Conservation (phyloP, 768 basidiomycete species). For the Pleurotus tuber-regium region DNA sequence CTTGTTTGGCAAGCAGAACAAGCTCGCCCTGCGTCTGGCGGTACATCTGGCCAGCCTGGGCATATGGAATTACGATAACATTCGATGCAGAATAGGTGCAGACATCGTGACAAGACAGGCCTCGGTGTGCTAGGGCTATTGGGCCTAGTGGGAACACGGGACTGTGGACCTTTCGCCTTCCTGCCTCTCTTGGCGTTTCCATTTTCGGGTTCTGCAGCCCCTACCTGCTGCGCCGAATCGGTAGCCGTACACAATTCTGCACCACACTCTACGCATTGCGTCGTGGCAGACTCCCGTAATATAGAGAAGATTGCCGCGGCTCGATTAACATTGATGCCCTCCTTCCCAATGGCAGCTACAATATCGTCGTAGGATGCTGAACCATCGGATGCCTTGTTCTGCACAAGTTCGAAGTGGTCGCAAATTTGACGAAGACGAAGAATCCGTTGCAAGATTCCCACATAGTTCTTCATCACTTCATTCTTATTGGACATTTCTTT, state of each 20-base stretch:
- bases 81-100: slow-evolving; percentile 85
- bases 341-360: slow-evolving; percentile 65
- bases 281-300: slow-evolving; percentile 81
- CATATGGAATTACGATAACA: slow-evolving; percentile 85
- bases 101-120: slow-evolving; percentile 85
- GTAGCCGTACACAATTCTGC: slow-evolving; percentile 60
- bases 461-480: slow-evolving; percentile 97
- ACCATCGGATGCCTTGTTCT: slow-evolving; percentile 58
- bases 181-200: slow-evolving; percentile 45
- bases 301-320: slow-evolving; percentile 85
- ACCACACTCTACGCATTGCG: slow-evolving; percentile 88
- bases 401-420: slow-evolving; percentile 90
- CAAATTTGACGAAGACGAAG: slow-evolving; percentile 96
- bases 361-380: slow-evolving; percentile 76
- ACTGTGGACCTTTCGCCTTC: slow-evolving; percentile 49
- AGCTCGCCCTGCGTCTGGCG: slow-evolving; percentile 49
- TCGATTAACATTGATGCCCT: slow-evolving; percentile 74
- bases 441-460: slow-evolving; percentile 95
- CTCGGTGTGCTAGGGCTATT: slow-evolving; percentile 64
- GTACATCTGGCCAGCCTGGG: slow-evolving; percentile 76
- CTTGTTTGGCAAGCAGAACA: slow-evolving; percentile 80
- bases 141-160: slow-evolving; percentile 71
- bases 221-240: slow-evolving; percentile 46
- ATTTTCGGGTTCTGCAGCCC: slow-evolving; percentile 41
- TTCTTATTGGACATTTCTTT: slow-evolving; percentile 82